Conservation (phyloP, 1,139 yeast species). For the Yamadazyma dushanensis region DNA sequence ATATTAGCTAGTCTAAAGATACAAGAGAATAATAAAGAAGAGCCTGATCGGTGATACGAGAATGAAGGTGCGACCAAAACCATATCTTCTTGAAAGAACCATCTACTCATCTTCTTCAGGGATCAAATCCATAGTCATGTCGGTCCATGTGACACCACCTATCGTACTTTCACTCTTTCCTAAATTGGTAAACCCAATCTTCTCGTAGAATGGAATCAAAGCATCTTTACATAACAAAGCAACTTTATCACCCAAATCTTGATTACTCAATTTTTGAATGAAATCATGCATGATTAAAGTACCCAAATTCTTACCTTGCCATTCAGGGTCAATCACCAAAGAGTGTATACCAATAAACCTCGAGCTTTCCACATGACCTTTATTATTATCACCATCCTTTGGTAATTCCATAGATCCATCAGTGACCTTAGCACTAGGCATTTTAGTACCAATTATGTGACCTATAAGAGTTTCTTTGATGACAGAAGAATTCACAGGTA, state of each 20-base stretch:
- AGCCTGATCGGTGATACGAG: too few species aligned
- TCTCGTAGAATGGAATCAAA: conserved; percentile 73
- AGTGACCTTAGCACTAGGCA: conserved; percentile 51
- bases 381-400: conserved; percentile 28
- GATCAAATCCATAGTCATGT: conserved; percentile 60
- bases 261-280: conserved; percentile 84
- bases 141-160: conserved; percentile 68
- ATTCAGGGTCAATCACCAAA: conserved; percentile 73
- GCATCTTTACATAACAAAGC: conserved; percentile 71
- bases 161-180: conserved; percentile 62
- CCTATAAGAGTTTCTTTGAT: conserved; percentile 73
- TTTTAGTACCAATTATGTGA: conserved; percentile 83
- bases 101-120: conserved; percentile 51
- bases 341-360: conserved; percentile 80
- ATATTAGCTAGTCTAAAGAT: conserved; percentile 60
- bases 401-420: conserved; percentile 70
- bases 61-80: background rate
- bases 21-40: too few species aligned
- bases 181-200: conserved; percentile 69
- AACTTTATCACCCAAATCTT: conserved; percentile 79
- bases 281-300: conserved; percentile 83
- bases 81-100: background rate
- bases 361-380: conserved; percentile 81
- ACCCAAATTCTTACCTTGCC: conserved; percentile 81
- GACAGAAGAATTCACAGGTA: conserved; percentile 53